A percentile compares a stretch with the other conserved stretches of the same genome.
Conservation (phyloP, 2,329 filamentous ascomycete species). For the Stemphylium lycopersici region DNA sequence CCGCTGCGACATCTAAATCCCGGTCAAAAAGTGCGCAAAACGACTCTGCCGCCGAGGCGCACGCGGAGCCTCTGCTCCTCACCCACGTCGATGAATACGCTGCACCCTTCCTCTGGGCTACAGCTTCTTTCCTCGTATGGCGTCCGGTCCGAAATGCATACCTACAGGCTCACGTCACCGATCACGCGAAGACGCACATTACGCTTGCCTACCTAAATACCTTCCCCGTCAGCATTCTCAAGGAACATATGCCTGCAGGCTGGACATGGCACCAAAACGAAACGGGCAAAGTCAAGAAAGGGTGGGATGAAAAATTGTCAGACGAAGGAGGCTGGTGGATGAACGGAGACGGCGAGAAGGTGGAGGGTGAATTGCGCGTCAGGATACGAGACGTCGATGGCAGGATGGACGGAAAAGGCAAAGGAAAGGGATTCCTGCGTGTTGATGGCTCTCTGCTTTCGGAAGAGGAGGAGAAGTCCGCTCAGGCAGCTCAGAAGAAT, state of each 20-base stretch:
- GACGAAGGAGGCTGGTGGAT: slow-evolving; percentile 74
- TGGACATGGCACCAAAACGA: slow-evolving; percentile 72
- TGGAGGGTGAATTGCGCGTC: slow-evolving; percentile 67
- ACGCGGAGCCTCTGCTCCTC: slow-evolving; percentile 24
- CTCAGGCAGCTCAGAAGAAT: slow-evolving; percentile 7
- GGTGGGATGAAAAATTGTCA: slow-evolving; percentile 33
- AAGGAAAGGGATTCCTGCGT: slow-evolving; percentile 77
- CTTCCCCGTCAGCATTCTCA: slow-evolving; percentile 88
- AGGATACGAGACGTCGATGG: slow-evolving; percentile 85
- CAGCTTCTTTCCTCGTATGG: slow-evolving; percentile 84
- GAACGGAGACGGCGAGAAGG: slow-evolving; percentile 67
- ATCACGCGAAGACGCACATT: slow-evolving; percentile 87
- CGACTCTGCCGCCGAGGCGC: slow-evolving; percentile 3
- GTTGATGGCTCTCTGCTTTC: slow-evolving; percentile 87
- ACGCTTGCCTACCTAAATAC: slow-evolving; percentile 88
- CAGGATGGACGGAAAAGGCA: slow-evolving; percentile 66
- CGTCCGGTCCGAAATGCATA: slow-evolving; percentile 73
- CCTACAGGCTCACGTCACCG: slow-evolving; percentile 81
- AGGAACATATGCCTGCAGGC: slow-evolving; percentile 71
- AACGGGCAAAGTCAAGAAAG: slow-evolving; percentile 27
- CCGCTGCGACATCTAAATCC: slow-evolving; percentile 5
- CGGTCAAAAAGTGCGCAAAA: slow-evolving; percentile 14
- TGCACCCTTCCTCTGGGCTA: slow-evolving; percentile 86
- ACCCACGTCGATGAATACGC: slow-evolving; percentile 70
- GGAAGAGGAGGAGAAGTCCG: slow-evolving; percentile 65